Evolutionary conservation across 768 basidiomycete genomes (phyloP).

Genomic region (Amanita pallidorosea): DNA sequence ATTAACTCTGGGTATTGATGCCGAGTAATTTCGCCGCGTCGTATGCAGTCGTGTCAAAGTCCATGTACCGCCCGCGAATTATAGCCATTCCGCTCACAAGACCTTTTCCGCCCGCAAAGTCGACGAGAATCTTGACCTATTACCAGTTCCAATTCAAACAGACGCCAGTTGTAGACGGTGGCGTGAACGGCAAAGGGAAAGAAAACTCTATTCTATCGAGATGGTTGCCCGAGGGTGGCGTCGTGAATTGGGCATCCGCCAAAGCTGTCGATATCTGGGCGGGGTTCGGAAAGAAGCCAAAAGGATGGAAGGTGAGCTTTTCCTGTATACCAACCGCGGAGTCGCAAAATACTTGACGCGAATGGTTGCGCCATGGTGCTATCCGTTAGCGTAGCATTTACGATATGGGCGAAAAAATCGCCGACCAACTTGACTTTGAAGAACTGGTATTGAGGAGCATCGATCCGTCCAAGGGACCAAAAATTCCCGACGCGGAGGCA

Average conservation of each 20-base stretch:
- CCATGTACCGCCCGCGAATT: conserved; percentile 29
- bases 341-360: too few relatives aligned
- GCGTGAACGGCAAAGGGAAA: conserved; percentile 7
- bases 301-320: conserved; percentile 60
- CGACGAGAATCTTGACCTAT: conserved; percentile 23
- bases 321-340: too few relatives aligned
- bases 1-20: too few relatives aligned
- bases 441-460: conserved; percentile 66
- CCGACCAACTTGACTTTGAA: conserved; percentile 71
- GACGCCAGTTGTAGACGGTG: conserved; percentile 6
- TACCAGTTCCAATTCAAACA: conserved; percentile 31
- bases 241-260: conserved; percentile 33
- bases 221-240: conserved; percentile 30
- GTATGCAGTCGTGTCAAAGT: conserved; percentile 8
- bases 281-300: conserved; percentile 56
- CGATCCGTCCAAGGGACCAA: conserved; percentile 60
- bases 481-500: conserved; percentile 11
- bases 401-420: conserved; percentile 52
- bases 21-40: too few relatives aligned
- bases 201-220: conserved; percentile 10
- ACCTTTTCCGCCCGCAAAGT: conserved; percentile 12
- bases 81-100: conserved; percentile 36
- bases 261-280: conserved; percentile 55
- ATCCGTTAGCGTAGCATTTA: conserved; percentile 38
- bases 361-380: background rate